Evolutionary conservation across 1,139 yeast species (phyloP), one percentile per base, ranked within the genome.

Genomic region (Yamadazyma pseudoaaseri): DNA sequence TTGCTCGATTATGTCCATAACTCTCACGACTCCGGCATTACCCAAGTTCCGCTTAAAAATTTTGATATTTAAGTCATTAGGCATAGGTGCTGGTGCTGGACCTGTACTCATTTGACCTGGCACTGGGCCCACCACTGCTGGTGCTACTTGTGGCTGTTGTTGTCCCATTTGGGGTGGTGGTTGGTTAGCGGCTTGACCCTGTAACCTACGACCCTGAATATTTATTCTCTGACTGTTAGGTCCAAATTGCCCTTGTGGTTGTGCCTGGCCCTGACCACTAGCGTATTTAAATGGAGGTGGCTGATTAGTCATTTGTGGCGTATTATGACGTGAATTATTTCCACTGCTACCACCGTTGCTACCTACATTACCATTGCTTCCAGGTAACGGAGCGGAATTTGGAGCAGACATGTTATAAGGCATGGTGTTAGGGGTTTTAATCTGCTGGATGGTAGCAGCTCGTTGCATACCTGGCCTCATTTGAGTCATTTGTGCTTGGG

Each of bases 1-100:
- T 36, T 60, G 66, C 27, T 66, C 73, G 13, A 66, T 48, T 15
- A 66, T 49, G 36, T 65, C 70, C 28, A 65, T 52, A 7, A 68
- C 49, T 23, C 73, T 51, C 45, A 70, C 54, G 20, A 62, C 65
- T 10, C 65, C 73, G n/a, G 74, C 70, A 51, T 68, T 69, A 3
- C 74, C 75, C 31, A 67, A 39, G 40, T 67, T 68, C 17, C 73
- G 48, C 39, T 65, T 65, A 40, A 64, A 54, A 11, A 67, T 54
- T 31, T 66, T 56, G 5, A 66, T 53, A 37, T 65, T 65, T 7
- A 63, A 36, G 32, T 65, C 71, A 35, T 54, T 61, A 36, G 61
- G 68, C 7, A 23, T 49, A 36, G 31, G 51, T 59, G 26, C n/a
- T 7, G 12, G 7, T 7, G 7, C 6, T 22, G 25, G 25, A 11